phyloP scores from a whole-genome alignment of 306 rosid species.

The Prinsepia uniflora region DNA sequence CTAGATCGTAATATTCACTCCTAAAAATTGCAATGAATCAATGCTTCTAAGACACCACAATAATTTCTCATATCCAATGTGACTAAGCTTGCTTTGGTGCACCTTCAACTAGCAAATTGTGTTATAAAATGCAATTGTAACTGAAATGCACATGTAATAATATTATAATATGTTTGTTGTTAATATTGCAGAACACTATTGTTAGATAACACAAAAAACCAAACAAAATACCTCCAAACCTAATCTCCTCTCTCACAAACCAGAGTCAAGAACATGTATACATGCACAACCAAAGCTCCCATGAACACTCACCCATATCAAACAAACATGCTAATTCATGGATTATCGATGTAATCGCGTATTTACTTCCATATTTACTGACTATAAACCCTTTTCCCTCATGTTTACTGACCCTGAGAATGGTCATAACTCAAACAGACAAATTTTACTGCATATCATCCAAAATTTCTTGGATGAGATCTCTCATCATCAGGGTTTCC shows the following conservation, averaged over 20 bases:
- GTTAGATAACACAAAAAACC: neutral
- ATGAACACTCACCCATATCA: conserved; percentile 26
- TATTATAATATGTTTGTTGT: neutral
- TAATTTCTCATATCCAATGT: no score
- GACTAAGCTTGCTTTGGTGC: neutral
- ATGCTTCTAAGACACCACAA: no score
- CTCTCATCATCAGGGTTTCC: conserved; percentile 57
- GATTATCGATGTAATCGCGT: conserved; percentile 3
- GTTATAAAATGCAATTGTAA: no score
- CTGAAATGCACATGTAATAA: neutral
- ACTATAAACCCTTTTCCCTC: no score
- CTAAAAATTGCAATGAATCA: no score
- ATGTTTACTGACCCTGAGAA: no score
- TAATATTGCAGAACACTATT: neutral
- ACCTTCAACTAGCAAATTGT: no score
- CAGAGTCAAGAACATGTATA: conserved; percentile 32
- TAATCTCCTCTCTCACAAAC: conserved; percentile 32
- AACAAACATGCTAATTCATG: conserved; percentile 30
- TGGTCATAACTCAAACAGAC: conserved; percentile 1
- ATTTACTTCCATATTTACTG: conserved; percentile 17
- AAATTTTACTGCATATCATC: conserved; percentile 44
- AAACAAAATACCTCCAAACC: conserved; percentile 13
- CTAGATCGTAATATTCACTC: no score
- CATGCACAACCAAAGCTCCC: conserved; percentile 27
- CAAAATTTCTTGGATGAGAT: conserved; percentile 65